These are phyloP conservation scores for Entonaema liquescens DNA, from an alignment of 495 filamentous ascomycete species.

Conservation along the genomic window DNA sequence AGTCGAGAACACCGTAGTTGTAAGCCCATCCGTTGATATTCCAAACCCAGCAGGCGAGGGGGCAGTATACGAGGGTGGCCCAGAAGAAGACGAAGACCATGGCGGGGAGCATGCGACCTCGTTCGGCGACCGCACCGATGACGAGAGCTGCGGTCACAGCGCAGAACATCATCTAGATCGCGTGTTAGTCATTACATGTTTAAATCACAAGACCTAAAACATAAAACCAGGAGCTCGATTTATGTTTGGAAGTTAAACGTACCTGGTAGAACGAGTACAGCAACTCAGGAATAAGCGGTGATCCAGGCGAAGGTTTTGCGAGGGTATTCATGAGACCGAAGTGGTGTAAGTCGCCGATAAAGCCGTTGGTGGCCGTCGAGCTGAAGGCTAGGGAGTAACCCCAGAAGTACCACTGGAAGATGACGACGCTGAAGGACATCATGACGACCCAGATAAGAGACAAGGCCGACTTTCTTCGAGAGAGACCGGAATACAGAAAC, in stretches of 20 bases:
- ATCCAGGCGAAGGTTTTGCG: slow-evolving; percentile 80
- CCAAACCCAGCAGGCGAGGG: slow-evolving; percentile 95
- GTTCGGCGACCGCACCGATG: slow-evolving; percentile 90
- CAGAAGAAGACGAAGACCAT: slow-evolving; percentile 96
- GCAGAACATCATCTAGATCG: slow-evolving; percentile 88
- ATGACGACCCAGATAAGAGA: slow-evolving; percentile 96
- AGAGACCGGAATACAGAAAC: slow-evolving; percentile 97
- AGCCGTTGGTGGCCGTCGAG: slow-evolving; percentile 75
- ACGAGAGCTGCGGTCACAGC: slow-evolving; percentile 91
- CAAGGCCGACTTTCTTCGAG: slow-evolving; percentile 92
- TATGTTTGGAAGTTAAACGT: slow-evolving; percentile 46
- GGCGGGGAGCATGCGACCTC: slow-evolving; percentile 91
- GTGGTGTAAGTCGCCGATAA: slow-evolving; percentile 86
- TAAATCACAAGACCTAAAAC: background rate
- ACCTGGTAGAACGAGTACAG: slow-evolving; percentile 92
- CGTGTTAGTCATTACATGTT: slow-evolving; percentile 23
- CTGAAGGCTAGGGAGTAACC: slow-evolving; percentile 95
- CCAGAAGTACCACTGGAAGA: slow-evolving; percentile 99
- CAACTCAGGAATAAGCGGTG: slow-evolving; percentile 84
- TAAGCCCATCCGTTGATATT: slow-evolving; percentile 92
- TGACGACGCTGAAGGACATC: slow-evolving; percentile 88
- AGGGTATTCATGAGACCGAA: slow-evolving; percentile 84
- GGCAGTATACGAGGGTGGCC: slow-evolving; percentile 98
- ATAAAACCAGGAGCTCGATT: slow-evolving; percentile 51
- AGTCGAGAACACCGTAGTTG: slow-evolving; percentile 93